Conservation (phyloP, 768 basidiomycete genomes). For the Collybiopsis confluens region DNA sequence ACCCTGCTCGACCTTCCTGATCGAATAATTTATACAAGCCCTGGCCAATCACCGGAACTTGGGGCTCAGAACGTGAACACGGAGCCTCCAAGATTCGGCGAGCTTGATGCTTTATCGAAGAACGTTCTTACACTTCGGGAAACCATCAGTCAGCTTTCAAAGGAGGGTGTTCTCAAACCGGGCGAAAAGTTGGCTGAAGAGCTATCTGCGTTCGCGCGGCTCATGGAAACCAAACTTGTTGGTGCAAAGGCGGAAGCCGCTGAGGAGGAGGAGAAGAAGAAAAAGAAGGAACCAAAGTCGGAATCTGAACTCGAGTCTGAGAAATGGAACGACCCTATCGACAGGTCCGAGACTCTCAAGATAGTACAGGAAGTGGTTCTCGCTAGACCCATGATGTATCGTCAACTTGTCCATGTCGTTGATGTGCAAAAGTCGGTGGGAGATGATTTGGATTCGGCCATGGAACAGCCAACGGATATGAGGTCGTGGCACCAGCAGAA, state of each 20-base stretch:
- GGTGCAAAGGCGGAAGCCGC: conserved; percentile 14
- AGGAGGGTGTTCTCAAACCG: conserved; percentile 19
- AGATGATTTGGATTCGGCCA: conserved; percentile 15
- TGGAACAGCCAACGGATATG: not conserved
- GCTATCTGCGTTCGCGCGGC: conserved; percentile 21
- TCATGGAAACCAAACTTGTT: conserved; percentile 24
- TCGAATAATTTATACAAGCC: conserved; percentile 9
- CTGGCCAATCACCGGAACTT: not conserved
- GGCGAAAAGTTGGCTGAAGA: conserved; percentile 18
- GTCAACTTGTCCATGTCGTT: conserved; percentile 30
- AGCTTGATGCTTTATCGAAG: conserved; percentile 13
- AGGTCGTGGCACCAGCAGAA: conserved; percentile 9
- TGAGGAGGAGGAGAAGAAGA: not conserved
- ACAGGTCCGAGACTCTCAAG: conserved; percentile 16
- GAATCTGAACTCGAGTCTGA: conserved; percentile 8
- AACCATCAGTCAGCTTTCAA: conserved; percentile 20
- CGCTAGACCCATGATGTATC: conserved; percentile 11
- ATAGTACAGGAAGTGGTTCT: conserved; percentile 16
- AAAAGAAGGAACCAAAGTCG: conserved; percentile 5
- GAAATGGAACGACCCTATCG: conserved; percentile 5
- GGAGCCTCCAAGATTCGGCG: conserved; percentile 13
- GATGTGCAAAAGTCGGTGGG: conserved; percentile 35
- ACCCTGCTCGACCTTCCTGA: conserved; percentile 22
- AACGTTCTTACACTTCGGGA: conserved; percentile 21
- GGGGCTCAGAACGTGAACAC: not conserved